Conservation (phyloP, 768 basidiomycete genomes). For the Ramaria sp. region DNA sequence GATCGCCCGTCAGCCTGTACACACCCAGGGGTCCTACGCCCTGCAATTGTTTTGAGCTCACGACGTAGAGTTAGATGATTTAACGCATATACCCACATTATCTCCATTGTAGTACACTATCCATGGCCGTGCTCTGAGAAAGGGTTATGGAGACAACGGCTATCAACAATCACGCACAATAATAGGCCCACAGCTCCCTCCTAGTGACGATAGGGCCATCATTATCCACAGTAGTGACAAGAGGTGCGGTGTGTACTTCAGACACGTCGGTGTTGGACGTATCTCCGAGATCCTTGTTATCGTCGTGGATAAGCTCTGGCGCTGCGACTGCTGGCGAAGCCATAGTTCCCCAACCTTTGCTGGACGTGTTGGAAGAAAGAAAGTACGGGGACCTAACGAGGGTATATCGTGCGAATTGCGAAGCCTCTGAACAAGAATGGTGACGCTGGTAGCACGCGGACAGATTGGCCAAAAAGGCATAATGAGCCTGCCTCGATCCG, state of each 20-base stretch:
- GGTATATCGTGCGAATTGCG: not conserved
- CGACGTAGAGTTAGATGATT: not conserved
- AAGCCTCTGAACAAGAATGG: too few species aligned
- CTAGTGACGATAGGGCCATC: slow-evolving; percentile 64
- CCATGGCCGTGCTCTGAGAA: not conserved
- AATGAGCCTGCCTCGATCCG: too few species aligned
- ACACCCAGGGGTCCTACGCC: slow-evolving; percentile 52
- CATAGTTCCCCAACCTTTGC: not conserved
- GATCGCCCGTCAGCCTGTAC: not conserved
- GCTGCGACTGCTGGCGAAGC: not conserved
- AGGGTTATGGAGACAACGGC: not conserved
- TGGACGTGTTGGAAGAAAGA: not conserved
- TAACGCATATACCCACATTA: slow-evolving; percentile 36
- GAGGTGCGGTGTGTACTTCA: not conserved
- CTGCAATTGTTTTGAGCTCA: slow-evolving; percentile 22
- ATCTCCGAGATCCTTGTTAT: not conserved
- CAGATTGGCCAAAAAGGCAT: too few species aligned
- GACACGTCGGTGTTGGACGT: not conserved
- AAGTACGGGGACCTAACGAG: not conserved
- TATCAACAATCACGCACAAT: slow-evolving; percentile 34
- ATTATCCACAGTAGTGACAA: slow-evolving; percentile 20
- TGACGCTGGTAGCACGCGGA: too few species aligned
- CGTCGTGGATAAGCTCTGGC: not conserved
- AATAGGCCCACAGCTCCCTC: slow-evolving; percentile 73
- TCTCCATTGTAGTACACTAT: slow-evolving; percentile 77